Base-by-base conservation (phyloP, 495 filamentous ascomycete species). In the Penicillium goetzii region DNA sequence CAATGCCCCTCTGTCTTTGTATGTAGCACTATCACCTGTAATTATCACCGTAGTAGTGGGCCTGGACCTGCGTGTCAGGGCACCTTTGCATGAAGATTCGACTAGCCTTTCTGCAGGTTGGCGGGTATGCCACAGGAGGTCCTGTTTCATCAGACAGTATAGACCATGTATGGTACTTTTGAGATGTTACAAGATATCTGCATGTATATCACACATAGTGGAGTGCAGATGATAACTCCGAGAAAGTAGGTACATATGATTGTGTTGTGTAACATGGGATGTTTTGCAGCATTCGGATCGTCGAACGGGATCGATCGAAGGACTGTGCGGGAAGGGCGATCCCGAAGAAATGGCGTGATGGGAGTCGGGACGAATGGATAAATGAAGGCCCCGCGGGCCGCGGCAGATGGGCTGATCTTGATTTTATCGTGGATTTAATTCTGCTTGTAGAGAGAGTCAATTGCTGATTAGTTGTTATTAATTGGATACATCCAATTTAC, bases 311-410 rank as follows among this genome's bases (percentile, higher is more conserved):
- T 64, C 62, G 55, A 64, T 64, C 61, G 52, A 33, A 15, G 33
- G 51, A 34, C 28, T 41, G 19, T 56, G 66, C 66, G 64, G 65
- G 58, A 63, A 64, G 59, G 69, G 41, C 51, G 66, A 69, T 71
- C 63, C 69, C 67, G 66, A 67, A 7, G 67, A 61, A n/a, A 71
- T 69, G 68, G 68, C 68, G 61, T 68, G 68, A 71, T 64, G 60
- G 61, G n/a, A n/a, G n/a, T n/a, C n/a, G n/a, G n/a, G 45, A 47
- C 21, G 52, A 49, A 64, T 53, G 54, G 54, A 51, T 59, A 57
- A 65, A 65, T 19, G 23, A 58, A 45, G 30, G 38, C 38, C 59
- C 64, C 53, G 53, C 25, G 54, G 19, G 54, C 64, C 53, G 53
- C 25, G 54, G 19, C 7, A 34, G 33, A 32, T 30, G 49, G 41